Conservation (phyloP, 2,329 filamentous ascomycete species). For the Botrytis cinerea region DNA sequence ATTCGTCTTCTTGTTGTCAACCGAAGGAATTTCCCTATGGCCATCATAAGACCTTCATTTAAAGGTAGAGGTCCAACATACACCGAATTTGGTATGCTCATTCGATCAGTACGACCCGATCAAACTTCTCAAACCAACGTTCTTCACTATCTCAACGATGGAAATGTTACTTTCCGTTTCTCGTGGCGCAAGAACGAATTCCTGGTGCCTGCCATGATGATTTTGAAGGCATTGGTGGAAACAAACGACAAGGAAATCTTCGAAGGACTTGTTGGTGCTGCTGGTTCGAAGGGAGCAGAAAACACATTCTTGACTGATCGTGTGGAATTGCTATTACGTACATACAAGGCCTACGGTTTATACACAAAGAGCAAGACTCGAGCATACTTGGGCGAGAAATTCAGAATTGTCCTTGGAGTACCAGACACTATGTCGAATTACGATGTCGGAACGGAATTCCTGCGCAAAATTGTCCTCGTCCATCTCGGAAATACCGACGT, state of each 20-base stretch:
- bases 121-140: slow-evolving; percentile 98
- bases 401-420: slow-evolving; percentile 82
- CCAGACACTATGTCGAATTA: slow-evolving; percentile 83
- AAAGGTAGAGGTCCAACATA: slow-evolving; percentile 83
- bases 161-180: slow-evolving; percentile 95
- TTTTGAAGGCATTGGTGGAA: slow-evolving; percentile 90
- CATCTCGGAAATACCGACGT: slow-evolving; percentile 87
- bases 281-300: slow-evolving; percentile 72
- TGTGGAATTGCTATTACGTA: slow-evolving; percentile 86
- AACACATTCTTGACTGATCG: slow-evolving; percentile 96
- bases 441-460: slow-evolving; percentile 86
- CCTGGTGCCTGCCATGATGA: slow-evolving; percentile 94
- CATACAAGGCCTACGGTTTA: slow-evolving; percentile 87
- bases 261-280: slow-evolving; percentile 81
- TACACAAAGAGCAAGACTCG: slow-evolving; percentile 81
- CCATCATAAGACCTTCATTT: slow-evolving; percentile 89
- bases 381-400: slow-evolving; percentile 86
- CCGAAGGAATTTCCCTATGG: slow-evolving; percentile 91
- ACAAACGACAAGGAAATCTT: slow-evolving; percentile 97
- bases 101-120: slow-evolving; percentile 91
- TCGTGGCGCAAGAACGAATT: slow-evolving; percentile 98
- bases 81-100: slow-evolving; percentile 85
- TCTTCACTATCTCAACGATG: slow-evolving; percentile 91
- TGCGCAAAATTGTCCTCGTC: slow-evolving; percentile 86
- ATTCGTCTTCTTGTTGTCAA: slow-evolving; percentile 90